These are phyloP conservation scores for Scenedesmus sp. DNA, from an alignment of 163 green algal genomes.

Conservation along the genomic window DNA sequence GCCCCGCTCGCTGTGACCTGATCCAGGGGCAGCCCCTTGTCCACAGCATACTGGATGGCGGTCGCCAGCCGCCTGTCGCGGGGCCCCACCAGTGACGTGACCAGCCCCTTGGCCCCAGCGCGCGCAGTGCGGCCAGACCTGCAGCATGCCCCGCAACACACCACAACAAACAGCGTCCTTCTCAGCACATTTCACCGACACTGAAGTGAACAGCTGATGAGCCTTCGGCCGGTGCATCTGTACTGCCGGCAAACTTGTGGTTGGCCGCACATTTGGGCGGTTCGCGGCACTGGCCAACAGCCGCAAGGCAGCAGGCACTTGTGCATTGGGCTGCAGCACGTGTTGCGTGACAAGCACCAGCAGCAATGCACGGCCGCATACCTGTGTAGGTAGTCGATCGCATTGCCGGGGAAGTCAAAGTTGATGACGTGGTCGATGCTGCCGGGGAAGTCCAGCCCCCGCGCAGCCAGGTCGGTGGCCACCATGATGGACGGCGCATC, in stretches of 20 bases:
- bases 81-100: constrained; percentile 90
- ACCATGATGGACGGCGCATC: constrained; percentile 84
- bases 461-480: constrained; percentile 95
- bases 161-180: neutral
- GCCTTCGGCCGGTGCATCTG: too few species aligned
- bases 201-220: too few species aligned
- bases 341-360: neutral
- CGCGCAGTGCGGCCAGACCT: constrained; percentile 74
- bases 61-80: constrained; percentile 87
- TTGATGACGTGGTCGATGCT: constrained; percentile 97
- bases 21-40: constrained; percentile 83
- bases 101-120: constrained; percentile 64
- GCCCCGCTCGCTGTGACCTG: constrained; percentile 64
- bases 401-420: constrained; percentile 95
- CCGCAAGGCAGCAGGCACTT: too few species aligned
- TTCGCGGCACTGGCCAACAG: too few species aligned
- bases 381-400: constrained; percentile 95
- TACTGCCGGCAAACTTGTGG: too few species aligned
- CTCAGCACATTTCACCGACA: too few species aligned
- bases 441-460: constrained; percentile 89
- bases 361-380: neutral
- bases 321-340: neutral
- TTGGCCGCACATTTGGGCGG: too few species aligned
- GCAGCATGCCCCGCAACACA: constrained; percentile 49
- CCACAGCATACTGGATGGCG: constrained; percentile 88